Evolutionary conservation across 2,329 filamentous ascomycete species (phyloP).

Genomic region (Sporothrix humicola): DNA sequence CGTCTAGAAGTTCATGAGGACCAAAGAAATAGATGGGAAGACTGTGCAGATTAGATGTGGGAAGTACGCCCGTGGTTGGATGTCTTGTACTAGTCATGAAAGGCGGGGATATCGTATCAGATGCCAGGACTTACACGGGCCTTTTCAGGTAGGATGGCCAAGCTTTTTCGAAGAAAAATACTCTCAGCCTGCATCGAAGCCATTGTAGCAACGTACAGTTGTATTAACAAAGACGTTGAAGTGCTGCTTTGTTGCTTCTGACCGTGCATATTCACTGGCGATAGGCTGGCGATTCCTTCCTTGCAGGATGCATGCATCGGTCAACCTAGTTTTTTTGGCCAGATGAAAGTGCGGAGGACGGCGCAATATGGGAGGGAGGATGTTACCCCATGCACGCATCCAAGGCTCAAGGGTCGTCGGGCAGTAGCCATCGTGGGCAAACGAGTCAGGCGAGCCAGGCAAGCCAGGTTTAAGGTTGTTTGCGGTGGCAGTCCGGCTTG

Average conservation of each 20-base stretch:
- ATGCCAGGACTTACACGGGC: constrained; percentile 7
- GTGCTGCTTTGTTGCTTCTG: background rate
- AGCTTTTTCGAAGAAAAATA: background rate
- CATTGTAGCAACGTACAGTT: background rate
- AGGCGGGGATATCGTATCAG: background rate
- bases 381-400: background rate
- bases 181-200: background rate
- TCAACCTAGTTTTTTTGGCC: background rate
- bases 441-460: too few species aligned
- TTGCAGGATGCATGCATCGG: constrained; percentile 1
- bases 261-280: background rate
- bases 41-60: background rate
- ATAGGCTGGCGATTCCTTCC: background rate
- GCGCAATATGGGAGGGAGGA: background rate
- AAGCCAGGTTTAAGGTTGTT: background rate
- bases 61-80: background rate
- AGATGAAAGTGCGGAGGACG: background rate
- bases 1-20: background rate
- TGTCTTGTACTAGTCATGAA: background rate
- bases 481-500: background rate
- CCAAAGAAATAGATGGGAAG: background rate
- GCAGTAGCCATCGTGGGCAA: background rate
- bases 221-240: background rate
- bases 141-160: background rate
- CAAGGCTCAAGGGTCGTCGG: background rate